Evolutionary conservation across 2,329 filamentous ascomycete species (phyloP).

Genomic region (Botrytis galanthina): DNA sequence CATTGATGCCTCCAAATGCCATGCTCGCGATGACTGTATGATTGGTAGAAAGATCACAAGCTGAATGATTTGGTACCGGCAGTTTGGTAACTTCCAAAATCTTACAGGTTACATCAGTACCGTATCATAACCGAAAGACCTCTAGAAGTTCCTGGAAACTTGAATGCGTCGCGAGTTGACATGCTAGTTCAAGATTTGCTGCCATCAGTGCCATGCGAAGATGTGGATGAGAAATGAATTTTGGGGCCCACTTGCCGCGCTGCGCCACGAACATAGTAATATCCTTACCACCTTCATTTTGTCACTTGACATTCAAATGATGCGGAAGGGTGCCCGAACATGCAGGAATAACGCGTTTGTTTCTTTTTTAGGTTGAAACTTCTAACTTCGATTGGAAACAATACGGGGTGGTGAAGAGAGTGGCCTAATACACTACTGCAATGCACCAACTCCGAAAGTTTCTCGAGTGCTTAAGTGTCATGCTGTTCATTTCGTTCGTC

Average conservation of each 20-base stretch:
- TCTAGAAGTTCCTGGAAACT: constrained; percentile 12
- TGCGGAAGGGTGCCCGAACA: constrained; percentile 6
- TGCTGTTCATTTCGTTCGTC: constrained; percentile 11
- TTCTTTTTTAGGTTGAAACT: constrained; percentile 13
- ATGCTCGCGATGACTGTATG: background rate
- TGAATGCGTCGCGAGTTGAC: constrained; percentile 11
- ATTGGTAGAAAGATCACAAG: constrained; percentile 6
- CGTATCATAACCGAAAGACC: constrained; percentile 5
- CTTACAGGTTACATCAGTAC: constrained; percentile 2
- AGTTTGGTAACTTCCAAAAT: constrained; percentile 12
- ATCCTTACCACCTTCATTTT: constrained; percentile 9
- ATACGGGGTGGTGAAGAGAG: constrained; percentile 13
- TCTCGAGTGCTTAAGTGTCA: background rate
- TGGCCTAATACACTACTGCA: constrained; percentile 7
- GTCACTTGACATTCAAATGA: constrained; percentile 21
- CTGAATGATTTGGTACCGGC: constrained; percentile 21
- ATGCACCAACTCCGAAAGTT: constrained; percentile 3
- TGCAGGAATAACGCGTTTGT: constrained; percentile 1
- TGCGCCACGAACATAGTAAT: constrained; percentile 11
- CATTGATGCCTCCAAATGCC: background rate
- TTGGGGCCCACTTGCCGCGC: constrained; percentile 13
- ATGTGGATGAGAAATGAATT: constrained; percentile 4
- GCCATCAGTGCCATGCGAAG: background rate
- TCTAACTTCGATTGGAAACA: constrained; percentile 11
- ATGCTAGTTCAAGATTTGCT: constrained; percentile 12